Base-by-base conservation (phyloP, 129 eudicot genomes). In the Logfia minima region DNA sequence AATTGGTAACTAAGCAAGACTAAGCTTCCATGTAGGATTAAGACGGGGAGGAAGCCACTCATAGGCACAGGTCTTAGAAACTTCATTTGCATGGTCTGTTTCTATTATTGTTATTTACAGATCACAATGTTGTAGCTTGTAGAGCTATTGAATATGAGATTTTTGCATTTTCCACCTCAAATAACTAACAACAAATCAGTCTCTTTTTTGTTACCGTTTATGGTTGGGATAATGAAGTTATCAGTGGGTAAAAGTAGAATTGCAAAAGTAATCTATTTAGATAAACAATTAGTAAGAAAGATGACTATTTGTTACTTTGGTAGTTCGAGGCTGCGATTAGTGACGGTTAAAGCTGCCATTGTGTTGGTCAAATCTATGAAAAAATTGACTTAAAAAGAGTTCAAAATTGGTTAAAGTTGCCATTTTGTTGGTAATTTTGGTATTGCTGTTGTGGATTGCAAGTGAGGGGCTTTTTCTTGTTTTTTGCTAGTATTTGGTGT, bases 401-500 rank as follows among this genome's bases (percentile, higher is more conserved):
- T 52, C 3, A 64, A 64, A 64, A 58, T 21, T 8, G 6, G 51
- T 41, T 43, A 11, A 61, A 62, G 26, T 5, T 75, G 62, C 19
- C 24, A 14, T 29, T 75, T 31, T 24, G 16, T 11, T 10, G 43
- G 79, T n/a, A 63, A 62, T 18, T 78, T 60, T 26, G 59, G n/a
- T 18, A 43, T 1, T 66, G 67, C 55, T 41, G 31, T 29, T 43
- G 29, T 26, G 10, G 43, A 29, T 75, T 60, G 32, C 8, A 63
- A 76, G 55, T 7, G 11, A 29, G 59, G 70, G 78, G 0, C 0
- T 21, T 73, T 59, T 35, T 17, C 13, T 16, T 59, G 68, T 73
- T 11, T 56, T 52, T 74, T 29, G 43, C 21, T 29, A 53, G 66
- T 21, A 75, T 43, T 8, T 75, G 58, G n/a, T 75, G 63, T 43